These are phyloP conservation scores for Xerocomus amazonicus DNA, from an alignment of 1,284 basidiomycete genomes.

Conservation along the genomic window DNA sequence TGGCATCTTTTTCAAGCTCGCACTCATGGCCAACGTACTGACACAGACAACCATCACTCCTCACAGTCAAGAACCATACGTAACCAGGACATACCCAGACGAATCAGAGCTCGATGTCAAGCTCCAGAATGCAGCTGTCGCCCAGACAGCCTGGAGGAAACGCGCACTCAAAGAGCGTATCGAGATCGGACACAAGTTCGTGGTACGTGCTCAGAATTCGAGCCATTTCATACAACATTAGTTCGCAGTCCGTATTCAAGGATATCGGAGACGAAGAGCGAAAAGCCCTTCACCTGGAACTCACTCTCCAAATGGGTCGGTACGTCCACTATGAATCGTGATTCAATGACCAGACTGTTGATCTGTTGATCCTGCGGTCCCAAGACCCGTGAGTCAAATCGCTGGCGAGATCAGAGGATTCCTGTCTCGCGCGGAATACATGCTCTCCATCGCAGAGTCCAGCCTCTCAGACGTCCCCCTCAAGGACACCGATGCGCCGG, in stretches of 20 bases:
- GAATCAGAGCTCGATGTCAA: slow-evolving; percentile 54
- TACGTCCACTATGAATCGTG: slow-evolving; percentile 30
- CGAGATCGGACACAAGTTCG: slow-evolving; percentile 70
- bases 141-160: slow-evolving; percentile 73
- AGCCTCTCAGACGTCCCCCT: slow-evolving; percentile 76
- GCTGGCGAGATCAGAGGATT: slow-evolving; percentile 81
- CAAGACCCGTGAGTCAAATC: slow-evolving; percentile 73
- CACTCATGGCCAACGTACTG: slow-evolving; percentile 7
- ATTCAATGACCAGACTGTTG: neutral
- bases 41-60: slow-evolving; percentile 68
- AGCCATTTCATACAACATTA: neutral
- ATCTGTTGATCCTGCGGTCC: neutral
- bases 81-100: slow-evolving; percentile 58
- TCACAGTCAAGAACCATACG: slow-evolving; percentile 45
- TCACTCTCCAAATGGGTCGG: slow-evolving; percentile 80
- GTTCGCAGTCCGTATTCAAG: slow-evolving; percentile 68
- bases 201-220: slow-evolving; percentile 43
- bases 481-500: slow-evolving; percentile 74
- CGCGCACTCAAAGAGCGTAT: slow-evolving; percentile 70
- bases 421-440: slow-evolving; percentile 77
- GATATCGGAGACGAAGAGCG: slow-evolving; percentile 40
- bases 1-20: no score
- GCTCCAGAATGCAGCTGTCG: slow-evolving; percentile 56
- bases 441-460: slow-evolving; percentile 80
- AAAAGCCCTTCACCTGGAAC: slow-evolving; percentile 44